A percentile compares a stretch with the other conserved stretches of the same genome.
Evolutionary conservation across 768 basidiomycete species (phyloP).

Genomic region (Naganishia onofrii): DNA sequence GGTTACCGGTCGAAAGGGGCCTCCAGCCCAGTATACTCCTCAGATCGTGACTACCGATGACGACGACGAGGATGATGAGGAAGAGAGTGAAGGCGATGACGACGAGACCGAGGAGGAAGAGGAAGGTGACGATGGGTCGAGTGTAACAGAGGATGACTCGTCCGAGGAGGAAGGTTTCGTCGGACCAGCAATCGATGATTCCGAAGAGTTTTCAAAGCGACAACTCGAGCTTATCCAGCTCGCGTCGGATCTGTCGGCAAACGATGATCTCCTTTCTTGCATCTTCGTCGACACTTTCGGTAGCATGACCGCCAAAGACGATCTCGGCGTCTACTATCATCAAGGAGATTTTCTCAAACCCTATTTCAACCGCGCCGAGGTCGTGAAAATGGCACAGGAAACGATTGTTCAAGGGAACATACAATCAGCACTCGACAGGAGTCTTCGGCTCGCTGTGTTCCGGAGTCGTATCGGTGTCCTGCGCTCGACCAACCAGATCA

Average conservation of each 20-base stretch:
- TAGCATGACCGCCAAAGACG: constrained; percentile 39
- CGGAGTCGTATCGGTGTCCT: constrained; percentile 36
- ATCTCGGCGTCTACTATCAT: constrained; percentile 49
- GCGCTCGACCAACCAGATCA: constrained; percentile 16
- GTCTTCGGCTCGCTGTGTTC: constrained; percentile 40
- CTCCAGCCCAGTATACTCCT: neutral
- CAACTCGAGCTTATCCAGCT: constrained; percentile 23
- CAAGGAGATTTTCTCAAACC: constrained; percentile 47
- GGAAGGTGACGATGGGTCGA: neutral
- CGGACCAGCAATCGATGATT: neutral
- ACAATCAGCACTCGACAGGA: constrained; percentile 3
- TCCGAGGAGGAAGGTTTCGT: constrained; percentile 7
- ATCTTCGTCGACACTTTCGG: constrained; percentile 50
- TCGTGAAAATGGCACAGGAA: constrained; percentile 43
- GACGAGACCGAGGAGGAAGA: neutral
- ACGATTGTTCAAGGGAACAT: constrained; percentile 36
- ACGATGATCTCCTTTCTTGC: constrained; percentile 50
- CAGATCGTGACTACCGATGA: neutral
- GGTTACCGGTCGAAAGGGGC: constrained; percentile 10
- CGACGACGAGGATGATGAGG: constrained; percentile 8
- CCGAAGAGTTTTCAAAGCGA: neutral
- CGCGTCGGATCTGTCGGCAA: constrained; percentile 25
- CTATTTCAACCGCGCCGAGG: constrained; percentile 44
- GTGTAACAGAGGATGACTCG: neutral
- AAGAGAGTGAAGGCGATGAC: neutral